Percentiles rank a stretch among this genome's conserved stretches.
phyloP scores from a whole-genome alignment of 1,284 basidiomycete species.

The Leccinum subspadiceum region DNA sequence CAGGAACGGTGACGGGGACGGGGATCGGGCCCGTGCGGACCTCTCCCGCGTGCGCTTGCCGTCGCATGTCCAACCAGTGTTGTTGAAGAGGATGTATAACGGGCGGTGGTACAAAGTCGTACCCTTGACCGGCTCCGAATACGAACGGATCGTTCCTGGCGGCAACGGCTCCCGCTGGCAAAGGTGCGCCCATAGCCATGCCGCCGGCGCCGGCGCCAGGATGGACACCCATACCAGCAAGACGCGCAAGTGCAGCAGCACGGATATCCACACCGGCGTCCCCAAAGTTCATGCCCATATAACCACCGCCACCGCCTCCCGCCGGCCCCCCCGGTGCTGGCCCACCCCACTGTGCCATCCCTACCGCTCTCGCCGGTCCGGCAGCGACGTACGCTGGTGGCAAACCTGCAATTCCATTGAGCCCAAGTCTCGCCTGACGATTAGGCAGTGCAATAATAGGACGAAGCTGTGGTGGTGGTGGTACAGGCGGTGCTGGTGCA shows the following conservation, averaged over 20 bases:
- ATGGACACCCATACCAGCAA: not conserved
- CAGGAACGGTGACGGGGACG: not conserved
- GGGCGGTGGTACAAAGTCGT: constrained; percentile 9
- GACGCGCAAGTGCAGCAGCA: not conserved
- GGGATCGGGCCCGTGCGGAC: not conserved
- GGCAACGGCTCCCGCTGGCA: not conserved
- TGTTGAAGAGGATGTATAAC: constrained; percentile 1
- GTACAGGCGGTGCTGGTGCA: constrained; percentile 13
- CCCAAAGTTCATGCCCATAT: not conserved
- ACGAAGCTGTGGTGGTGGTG: not conserved
- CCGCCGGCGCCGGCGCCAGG: not conserved
- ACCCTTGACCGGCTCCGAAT: constrained; percentile 16
- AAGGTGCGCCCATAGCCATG: not conserved
- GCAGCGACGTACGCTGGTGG: not conserved
- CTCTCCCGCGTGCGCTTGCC: not conserved
- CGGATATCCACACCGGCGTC: not conserved
- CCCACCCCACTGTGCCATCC: not conserved
- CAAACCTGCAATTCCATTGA: not conserved
- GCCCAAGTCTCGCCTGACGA: not conserved
- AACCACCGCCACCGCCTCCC: not conserved
- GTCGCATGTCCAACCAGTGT: not conserved
- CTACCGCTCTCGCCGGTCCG: not conserved
- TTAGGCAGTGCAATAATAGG: not conserved
- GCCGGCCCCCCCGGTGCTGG: not conserved
- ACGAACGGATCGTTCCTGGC: constrained; percentile 3